Evolutionary conservation across 1,284 basidiomycete species (phyloP), one percentile per base, ranked within the genome.

Genomic region (Pseudozyma tsukubaensis): DNA sequence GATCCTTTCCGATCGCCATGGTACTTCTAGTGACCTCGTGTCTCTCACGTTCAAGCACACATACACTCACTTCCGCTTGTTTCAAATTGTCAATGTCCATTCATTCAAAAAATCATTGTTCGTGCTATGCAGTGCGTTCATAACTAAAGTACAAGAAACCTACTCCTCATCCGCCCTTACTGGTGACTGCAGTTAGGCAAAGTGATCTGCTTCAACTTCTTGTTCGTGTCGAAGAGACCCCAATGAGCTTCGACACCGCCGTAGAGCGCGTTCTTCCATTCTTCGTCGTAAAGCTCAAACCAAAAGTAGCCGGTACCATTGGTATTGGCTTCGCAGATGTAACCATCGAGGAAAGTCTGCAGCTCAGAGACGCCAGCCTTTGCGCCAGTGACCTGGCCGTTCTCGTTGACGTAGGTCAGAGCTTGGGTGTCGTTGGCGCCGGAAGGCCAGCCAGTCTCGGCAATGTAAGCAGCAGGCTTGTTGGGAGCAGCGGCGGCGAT

Each of bases 171-270:
- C 13, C 44, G 13, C 3, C 44, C 8, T 19, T 39, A 51, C n/a
- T 36, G 13, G 14, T 52, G 50, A 43, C 42, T 14, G 56, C 71
- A 73, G 21, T 69, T 36, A 0, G 71, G 71, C 24, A 73, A 59
- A 12, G 52, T 70, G 16, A 73, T 52, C 39, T 47, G 39, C 51
- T 74, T 74, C 39, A 74, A 42, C 57, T 64, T 69, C 61, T 74
- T 74, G 21, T 29, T 42, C 6, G 24, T 12, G 24, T 74, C 71
- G 50, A 74, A 69, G 16, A 74, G 50, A 19, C 71, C 71, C 71
- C 71, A 74, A 19, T 74, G 65, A n/a, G 66, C 66, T 50, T 69
- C 71, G 19, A 69, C 71, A 36, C 65, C 71, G 8, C 71, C 71
- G 36, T 69, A 74, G 0, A 68, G 40, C 14, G 56, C 60, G 37